Evolutionary conservation across 2,329 filamentous ascomycete species (phyloP).

Genomic region (Pseudocercospora macadamiae): DNA sequence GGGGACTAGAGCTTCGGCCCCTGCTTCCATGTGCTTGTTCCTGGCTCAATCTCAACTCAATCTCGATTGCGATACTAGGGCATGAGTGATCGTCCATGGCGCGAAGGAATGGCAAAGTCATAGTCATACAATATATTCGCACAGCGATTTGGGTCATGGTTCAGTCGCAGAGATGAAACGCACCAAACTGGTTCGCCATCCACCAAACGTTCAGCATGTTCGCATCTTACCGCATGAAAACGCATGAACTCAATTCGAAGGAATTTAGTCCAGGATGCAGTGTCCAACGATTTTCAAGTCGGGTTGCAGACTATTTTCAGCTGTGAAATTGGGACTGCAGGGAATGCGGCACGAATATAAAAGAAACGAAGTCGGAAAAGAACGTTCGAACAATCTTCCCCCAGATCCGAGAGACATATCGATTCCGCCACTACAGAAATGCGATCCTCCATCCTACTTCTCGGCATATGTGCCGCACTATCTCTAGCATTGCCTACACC

Average conservation of each 20-base stretch:
- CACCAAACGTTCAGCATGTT: not conserved
- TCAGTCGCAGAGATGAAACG: not conserved
- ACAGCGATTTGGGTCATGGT: no score
- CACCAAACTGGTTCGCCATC: not conserved
- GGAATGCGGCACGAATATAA: no score
- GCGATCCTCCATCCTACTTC: not conserved
- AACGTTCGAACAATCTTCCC: no score
- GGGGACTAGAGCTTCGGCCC: not conserved
- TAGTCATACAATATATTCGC: no score
- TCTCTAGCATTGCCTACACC: constrained; percentile 4
- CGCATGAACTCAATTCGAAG: not conserved
- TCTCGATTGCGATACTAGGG: not conserved
- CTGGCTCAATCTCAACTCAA: not conserved
- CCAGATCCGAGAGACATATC: no score
- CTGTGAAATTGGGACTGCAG: no score
- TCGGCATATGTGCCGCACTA: not conserved
- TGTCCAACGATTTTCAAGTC: not conserved
- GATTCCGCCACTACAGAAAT: no score
- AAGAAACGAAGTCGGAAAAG: no score
- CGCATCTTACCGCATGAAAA: not conserved
- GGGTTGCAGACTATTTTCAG: no score
- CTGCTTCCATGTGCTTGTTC: not conserved
- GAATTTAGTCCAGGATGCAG: not conserved
- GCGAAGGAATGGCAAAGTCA: no score
- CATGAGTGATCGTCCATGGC: not conserved